phyloP scores from a whole-genome alignment of 345 rosid genomes.

The Streptanthus diversifolius region DNA sequence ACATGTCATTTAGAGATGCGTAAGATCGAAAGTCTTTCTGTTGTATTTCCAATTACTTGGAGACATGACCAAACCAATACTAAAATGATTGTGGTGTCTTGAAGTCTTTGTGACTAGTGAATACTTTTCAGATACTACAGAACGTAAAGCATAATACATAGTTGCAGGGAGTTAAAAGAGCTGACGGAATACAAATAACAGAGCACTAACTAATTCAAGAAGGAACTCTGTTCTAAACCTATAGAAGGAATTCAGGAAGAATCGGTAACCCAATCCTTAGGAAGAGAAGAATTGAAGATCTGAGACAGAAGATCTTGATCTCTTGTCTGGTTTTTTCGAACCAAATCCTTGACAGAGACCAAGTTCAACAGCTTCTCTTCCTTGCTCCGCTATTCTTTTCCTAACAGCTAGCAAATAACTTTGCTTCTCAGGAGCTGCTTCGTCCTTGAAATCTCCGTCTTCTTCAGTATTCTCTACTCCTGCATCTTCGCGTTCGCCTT shows the following conservation, averaged over 20 bases:
- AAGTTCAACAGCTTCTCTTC: conserved; percentile 45
- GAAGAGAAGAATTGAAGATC: conserved; percentile 53
- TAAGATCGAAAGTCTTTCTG: background rate
- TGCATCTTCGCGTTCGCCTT: conserved; percentile 10
- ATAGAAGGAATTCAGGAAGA: conserved; percentile 5
- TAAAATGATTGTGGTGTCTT: background rate
- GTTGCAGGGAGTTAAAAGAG: background rate
- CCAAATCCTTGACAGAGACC: conserved; percentile 39
- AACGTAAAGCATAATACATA: background rate
- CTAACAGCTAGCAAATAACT: conserved; percentile 44
- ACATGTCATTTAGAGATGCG: background rate
- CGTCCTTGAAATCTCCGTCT: conserved; percentile 25
- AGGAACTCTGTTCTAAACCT: background rate
- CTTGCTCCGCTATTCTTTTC: conserved; percentile 47
- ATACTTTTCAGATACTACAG: background rate
- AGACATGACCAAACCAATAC: background rate
- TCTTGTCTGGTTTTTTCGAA: conserved; percentile 37
- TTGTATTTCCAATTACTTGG: conserved; percentile 4
- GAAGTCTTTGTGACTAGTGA: background rate
- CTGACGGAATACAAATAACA: background rate
- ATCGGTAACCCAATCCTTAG: conserved; percentile 39
- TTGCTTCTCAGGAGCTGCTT: conserved; percentile 21
- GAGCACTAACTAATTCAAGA: background rate
- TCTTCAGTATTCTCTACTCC: conserved; percentile 30
- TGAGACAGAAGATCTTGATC: conserved; percentile 43